Conservation (phyloP, 345 rosid species). For the Pistacia vera region DNA sequence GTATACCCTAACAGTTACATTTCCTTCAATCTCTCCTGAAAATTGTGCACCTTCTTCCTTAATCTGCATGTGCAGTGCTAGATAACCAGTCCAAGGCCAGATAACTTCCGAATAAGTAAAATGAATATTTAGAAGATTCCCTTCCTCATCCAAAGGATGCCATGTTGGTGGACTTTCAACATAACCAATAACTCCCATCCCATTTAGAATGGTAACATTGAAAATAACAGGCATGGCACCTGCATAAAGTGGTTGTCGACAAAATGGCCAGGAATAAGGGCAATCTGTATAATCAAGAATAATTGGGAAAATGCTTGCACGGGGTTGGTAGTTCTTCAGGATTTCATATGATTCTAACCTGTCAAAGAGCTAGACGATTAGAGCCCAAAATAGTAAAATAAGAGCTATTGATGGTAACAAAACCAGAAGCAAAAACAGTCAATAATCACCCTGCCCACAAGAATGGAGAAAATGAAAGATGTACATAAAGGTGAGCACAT, state of each 20-base stretch:
- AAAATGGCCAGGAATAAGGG: conserved; percentile 99
- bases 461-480: conserved; percentile 7
- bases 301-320: conserved; percentile 94
- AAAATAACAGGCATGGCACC: conserved; percentile 97
- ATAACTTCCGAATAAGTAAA: conserved; percentile 81
- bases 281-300: conserved; percentile 84
- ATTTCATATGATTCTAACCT: conserved; percentile 98
- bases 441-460: background rate
- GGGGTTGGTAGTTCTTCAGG: conserved; percentile 84
- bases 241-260: conserved; percentile 93
- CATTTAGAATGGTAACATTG: conserved; percentile 88
- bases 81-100: conserved; percentile 99
- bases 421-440: conserved; percentile 14
- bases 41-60: conserved; percentile 94
- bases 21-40: conserved; percentile 84
- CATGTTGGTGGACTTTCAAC: conserved; percentile 82
- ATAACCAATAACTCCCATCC: conserved; percentile 95
- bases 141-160: conserved; percentile 88
- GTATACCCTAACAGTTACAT: conserved; percentile 63
- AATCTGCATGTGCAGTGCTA: conserved; percentile 97
- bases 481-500: conserved; percentile 6
- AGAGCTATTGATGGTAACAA: conserved; percentile 11
- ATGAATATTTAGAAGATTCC: conserved; percentile 82
- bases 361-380: conserved; percentile 45
- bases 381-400: conserved; percentile 17